Base-by-base conservation (phyloP, 345 rosid genomes). In the Linum usitatissimum region DNA sequence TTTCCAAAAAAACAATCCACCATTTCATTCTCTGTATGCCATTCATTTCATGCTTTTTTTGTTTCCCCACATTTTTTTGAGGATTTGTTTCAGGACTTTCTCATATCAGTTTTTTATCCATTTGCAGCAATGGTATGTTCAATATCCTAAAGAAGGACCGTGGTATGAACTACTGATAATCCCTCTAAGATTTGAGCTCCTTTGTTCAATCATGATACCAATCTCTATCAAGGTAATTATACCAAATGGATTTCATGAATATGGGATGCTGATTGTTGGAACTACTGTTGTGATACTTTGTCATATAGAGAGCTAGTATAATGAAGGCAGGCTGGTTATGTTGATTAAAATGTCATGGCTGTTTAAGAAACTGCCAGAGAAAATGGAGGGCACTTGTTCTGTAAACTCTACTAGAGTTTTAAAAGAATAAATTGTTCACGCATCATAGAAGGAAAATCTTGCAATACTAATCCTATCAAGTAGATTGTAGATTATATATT, bases 171-270 rank as follows among this genome's bases (percentile, higher is more conserved):
- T 90, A 42, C 71, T 93, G 79, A 80, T 93, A 68, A 93, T 93
- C 64, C 99, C 97, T 64, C 75, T 93, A 61, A 86, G 99, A 79
- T 93, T 93, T 74, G 97, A 93, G 82, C 96, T 93, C 64, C 86
- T 93, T 30, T 93, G 99, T 74, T 93, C 99, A 74, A 93, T 93
- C 75, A 93, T 93, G 97, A 93, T 93, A 75, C 99, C 99, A 51
- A 93, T 93, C 67, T 93, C 99, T 53, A 82, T 93, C 45, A 93
- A 93, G 95, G 99, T 83, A 75, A 81, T 67, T 60, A 12, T 45
- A 45, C 14, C 21, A 3, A 14, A 6, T 13, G 38, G 38, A 34
- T 34, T 45, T 10, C 51, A 45, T 10, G 10, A 45, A 7, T 10
- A 45, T 45, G 15, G 17, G 17, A 10, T 10, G 51, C 51, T 45